These are phyloP conservation scores for Aspergillus jensenii DNA, from an alignment of 2,329 filamentous ascomycete genomes.

Conservation along the genomic window DNA sequence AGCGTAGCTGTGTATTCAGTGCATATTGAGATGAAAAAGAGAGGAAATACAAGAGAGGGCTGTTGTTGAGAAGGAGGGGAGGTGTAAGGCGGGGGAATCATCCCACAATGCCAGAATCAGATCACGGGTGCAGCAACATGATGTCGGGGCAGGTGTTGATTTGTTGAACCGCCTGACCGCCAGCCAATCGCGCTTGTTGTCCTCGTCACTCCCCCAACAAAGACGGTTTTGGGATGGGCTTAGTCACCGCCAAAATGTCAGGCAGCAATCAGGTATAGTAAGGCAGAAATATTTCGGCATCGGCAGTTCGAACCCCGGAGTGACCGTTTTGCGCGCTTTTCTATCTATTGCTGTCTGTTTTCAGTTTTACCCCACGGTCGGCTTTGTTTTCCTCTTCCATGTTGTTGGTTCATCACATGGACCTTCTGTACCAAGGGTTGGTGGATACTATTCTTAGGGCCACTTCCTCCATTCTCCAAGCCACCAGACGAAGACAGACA, in stretches of 20 bases:
- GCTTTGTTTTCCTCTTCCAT: neutral
- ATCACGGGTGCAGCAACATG: neutral
- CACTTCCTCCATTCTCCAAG: no score
- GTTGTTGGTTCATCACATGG: neutral
- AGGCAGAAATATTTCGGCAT: no score
- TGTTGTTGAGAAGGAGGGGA: conserved; percentile 5
- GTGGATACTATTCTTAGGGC: no score
- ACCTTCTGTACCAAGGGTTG: neutral
- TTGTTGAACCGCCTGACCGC: neutral
- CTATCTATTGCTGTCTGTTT: no score
- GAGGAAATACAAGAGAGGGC: neutral
- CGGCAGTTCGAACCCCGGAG: no score
- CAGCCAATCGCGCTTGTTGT: conserved; percentile 1
- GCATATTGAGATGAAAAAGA: conserved; percentile 1
- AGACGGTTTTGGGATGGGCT: neutral
- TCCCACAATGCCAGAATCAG: neutral
- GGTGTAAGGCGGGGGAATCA: conserved; percentile 1
- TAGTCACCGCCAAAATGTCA: neutral
- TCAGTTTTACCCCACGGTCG: neutral
- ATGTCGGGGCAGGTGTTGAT: neutral
- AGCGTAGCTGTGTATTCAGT: neutral
- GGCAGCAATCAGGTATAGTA: neutral
- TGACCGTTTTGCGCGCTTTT: no score
- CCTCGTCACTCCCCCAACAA: conserved; percentile 6
- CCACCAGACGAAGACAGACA: no score